Conservation (phyloP, 768 basidiomycete species). For the Xerocomellus dryophilus region DNA sequence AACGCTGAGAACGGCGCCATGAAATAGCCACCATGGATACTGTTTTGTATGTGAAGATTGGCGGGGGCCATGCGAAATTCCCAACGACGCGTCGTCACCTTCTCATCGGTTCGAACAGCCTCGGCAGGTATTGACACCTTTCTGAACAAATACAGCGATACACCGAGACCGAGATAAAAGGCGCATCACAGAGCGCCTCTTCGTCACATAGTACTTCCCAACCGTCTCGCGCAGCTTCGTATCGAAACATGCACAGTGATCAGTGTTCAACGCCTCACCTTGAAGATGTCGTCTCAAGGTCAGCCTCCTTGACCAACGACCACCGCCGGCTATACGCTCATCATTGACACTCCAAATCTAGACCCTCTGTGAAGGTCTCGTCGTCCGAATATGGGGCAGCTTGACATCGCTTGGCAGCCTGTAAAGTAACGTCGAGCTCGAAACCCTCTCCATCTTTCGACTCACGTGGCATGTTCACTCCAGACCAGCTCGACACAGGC, state of each 20-base stretch:
- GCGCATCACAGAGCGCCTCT: too few relatives aligned
- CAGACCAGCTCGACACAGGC: conserved; percentile 6
- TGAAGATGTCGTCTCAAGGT: background rate
- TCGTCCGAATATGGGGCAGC: conserved; percentile 15
- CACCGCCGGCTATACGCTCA: background rate
- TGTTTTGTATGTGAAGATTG: too few relatives aligned
- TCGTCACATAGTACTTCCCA: background rate
- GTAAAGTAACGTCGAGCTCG: background rate
- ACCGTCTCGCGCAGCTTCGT: background rate
- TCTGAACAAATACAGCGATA: background rate
- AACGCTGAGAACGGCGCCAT: background rate
- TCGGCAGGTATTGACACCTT: background rate
- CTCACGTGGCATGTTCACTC: background rate
- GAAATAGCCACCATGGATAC: background rate
- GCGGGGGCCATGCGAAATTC: background rate
- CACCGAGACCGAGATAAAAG: conserved; percentile 2
- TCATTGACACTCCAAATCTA: background rate
- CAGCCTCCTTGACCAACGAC: background rate
- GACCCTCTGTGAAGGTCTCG: conserved; percentile 1
- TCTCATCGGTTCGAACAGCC: background rate
- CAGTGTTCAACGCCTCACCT: too few relatives aligned
- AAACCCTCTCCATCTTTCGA: background rate
- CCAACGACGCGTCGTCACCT: background rate
- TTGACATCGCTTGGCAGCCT: conserved; percentile 4
- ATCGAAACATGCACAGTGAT: background rate